Base-by-base conservation (phyloP, 23 red algal genomes). In the Gracilaria gracilis region DNA sequence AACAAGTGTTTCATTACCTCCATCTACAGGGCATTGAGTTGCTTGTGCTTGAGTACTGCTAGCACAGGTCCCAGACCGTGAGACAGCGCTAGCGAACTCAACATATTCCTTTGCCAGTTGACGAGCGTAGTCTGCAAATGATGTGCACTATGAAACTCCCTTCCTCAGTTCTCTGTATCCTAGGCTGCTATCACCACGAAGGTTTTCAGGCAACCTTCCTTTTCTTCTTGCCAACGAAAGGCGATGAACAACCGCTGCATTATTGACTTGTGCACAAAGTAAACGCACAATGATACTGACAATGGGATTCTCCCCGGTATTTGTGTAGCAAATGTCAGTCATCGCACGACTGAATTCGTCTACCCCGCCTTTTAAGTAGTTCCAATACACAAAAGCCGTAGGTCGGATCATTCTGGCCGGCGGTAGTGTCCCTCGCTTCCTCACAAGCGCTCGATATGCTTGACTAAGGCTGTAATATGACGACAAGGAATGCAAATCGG, bases 361-460 rank as follows among this genome's bases (percentile, higher is more conserved):
- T 7, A 58, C 78, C 4, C 49, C 78, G 5, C 51, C 78, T 61
- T 82, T 82, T 5, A 82, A 40, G n/a, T 82, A 61, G 58, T 82
- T 82, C 78, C 78, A 82, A 36, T 61, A 82, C 32, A 80, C 36
- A 7, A 80, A n/a, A n/a, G n/a, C n/a, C n/a, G n/a, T n/a, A n/a
- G n/a, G n/a, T n/a, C n/a, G n/a, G n/a, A n/a, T n/a, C 78, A 82
- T 82, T 29, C 17, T 42, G 1, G 78, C 42, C 32, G 53, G 78
- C 1, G 78, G 78, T 24, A 82, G 19, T 13, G 49, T 55, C 9
- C 78, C 78, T 48, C 12, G 5, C 44, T 48, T 48, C 44, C 44
- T 48, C 12, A 65, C 80, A 61, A 64, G 24, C 16, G 25, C 3
- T n/a, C 32, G 24, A 64, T 61, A 61, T 50, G 21, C 57, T 40